Evolutionary conservation across 768 basidiomycete genomes (phyloP).

Genomic region (Gymnopilus junonius): DNA sequence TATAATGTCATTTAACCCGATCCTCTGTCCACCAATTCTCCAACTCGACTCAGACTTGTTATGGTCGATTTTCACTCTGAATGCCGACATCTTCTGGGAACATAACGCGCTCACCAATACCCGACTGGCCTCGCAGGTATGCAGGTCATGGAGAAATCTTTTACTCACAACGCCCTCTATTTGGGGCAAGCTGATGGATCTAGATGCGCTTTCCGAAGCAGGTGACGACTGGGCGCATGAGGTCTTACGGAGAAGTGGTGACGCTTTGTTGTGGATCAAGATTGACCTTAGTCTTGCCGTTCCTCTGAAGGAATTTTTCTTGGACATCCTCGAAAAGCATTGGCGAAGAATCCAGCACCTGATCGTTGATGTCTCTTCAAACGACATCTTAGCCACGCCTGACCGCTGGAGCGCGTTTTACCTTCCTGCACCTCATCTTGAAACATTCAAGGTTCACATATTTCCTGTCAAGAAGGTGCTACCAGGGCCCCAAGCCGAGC

Average conservation of each 20-base stretch:
- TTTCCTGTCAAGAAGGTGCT: background rate
- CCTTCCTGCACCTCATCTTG: background rate
- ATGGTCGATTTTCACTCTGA: background rate
- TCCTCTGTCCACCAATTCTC: too few species aligned
- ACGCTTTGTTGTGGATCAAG: background rate
- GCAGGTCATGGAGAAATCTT: background rate
- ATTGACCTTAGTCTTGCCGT: background rate
- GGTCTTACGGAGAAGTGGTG: background rate
- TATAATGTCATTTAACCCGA: too few species aligned
- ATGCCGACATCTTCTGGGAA: background rate
- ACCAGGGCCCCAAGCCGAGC: background rate
- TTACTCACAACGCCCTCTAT: background rate
- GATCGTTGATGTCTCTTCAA: background rate
- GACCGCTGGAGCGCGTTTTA: background rate
- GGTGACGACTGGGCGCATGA: background rate
- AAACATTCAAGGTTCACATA: background rate
- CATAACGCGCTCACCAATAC: background rate
- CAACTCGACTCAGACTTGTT: background rate
- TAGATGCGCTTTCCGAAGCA: background rate
- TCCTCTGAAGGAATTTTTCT: background rate
- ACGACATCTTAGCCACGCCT: background rate
- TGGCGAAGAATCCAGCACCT: background rate
- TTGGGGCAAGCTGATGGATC: constrained; percentile 3
- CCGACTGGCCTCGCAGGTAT: constrained; percentile 1
- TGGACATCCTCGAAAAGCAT: background rate